phyloP scores from a whole-genome alignment of 352 stramenopile genomes.

The Globisporangium nodosum region DNA sequence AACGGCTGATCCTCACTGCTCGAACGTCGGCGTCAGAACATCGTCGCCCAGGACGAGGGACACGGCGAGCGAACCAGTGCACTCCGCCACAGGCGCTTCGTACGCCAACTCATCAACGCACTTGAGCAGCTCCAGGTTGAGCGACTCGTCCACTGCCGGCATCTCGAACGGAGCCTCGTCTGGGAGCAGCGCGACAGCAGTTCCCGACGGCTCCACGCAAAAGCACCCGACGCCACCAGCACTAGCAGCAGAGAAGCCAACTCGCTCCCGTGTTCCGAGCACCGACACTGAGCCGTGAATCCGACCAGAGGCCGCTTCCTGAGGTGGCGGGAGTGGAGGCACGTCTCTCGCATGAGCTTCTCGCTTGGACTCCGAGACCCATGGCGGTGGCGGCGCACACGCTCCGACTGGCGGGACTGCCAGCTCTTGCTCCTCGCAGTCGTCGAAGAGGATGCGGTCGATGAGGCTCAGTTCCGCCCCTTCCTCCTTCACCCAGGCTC shows the following conservation, averaged over 20 bases:
- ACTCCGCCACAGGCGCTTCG: neutral
- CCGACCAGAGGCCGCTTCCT: no score
- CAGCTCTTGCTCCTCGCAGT: neutral
- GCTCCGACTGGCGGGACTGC: neutral
- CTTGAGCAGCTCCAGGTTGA: conserved; percentile 1
- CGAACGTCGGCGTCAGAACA: neutral
- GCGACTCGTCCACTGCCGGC: neutral
- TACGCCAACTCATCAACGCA: neutral
- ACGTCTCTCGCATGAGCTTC: no score
- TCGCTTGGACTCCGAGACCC: neutral
- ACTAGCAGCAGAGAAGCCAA: no score
- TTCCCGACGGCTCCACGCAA: no score
- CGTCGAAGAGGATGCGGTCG: conserved; percentile 2
- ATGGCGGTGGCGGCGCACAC: no score
- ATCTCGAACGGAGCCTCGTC: neutral
- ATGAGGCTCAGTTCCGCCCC: neutral
- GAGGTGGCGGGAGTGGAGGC: no score
- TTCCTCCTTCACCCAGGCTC: neutral
- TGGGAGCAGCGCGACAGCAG: neutral
- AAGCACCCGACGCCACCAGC: no score
- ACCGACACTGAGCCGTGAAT: no score
- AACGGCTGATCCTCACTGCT: neutral
- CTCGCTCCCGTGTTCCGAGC: no score
- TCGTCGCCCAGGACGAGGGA: conserved; percentile 3
- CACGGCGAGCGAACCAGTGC: neutral